Conservation (phyloP, 2,329 filamentous ascomycete genomes). For the Apiospora arundinis region DNA sequence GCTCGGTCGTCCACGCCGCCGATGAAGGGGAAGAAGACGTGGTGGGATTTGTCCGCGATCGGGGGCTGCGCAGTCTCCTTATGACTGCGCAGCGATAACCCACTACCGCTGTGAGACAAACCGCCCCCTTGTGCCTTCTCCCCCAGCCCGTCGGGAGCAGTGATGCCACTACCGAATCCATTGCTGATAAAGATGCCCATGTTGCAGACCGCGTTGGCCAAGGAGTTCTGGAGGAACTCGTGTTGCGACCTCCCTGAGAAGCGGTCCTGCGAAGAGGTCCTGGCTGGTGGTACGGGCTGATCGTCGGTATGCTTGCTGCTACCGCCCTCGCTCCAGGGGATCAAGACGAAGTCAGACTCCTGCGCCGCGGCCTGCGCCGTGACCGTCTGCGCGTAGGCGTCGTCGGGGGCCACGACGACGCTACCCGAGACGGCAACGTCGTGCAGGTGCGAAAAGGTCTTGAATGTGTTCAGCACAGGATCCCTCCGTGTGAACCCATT, state of each 20-base stretch:
- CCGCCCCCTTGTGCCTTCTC: constrained; percentile 35
- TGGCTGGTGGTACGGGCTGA: constrained; percentile 44
- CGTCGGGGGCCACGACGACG: constrained; percentile 79
- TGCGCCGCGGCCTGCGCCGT: constrained; percentile 73
- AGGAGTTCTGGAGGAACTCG: constrained; percentile 72
- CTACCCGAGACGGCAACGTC: constrained; percentile 83
- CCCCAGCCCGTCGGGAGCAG: constrained; percentile 33
- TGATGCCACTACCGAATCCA: constrained; percentile 45
- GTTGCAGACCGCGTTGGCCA: constrained; percentile 69
- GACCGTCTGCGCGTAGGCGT: constrained; percentile 80
- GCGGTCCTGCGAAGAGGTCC: constrained; percentile 58
- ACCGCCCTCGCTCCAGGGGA: constrained; percentile 90
- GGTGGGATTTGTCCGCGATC: constrained; percentile 73
- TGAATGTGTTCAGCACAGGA: constrained; percentile 89
- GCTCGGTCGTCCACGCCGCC: constrained; percentile 82
- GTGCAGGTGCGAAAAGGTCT: constrained; percentile 83
- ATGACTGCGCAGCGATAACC: constrained; percentile 64
- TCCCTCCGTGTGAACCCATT: constrained; percentile 77
- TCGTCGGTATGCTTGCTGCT: constrained; percentile 64
- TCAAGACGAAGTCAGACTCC: constrained; percentile 74
- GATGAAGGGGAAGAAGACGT: constrained; percentile 77
- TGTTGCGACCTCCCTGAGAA: constrained; percentile 71
- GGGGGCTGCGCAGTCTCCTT: constrained; percentile 64
- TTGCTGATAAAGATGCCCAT: constrained; percentile 83
- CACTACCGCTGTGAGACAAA: constrained; percentile 58